A percentile compares a stretch with the other conserved stretches of the same genome.
Conservation (phyloP, 495 filamentous ascomycete genomes). For the Margaritispora aquatica region DNA sequence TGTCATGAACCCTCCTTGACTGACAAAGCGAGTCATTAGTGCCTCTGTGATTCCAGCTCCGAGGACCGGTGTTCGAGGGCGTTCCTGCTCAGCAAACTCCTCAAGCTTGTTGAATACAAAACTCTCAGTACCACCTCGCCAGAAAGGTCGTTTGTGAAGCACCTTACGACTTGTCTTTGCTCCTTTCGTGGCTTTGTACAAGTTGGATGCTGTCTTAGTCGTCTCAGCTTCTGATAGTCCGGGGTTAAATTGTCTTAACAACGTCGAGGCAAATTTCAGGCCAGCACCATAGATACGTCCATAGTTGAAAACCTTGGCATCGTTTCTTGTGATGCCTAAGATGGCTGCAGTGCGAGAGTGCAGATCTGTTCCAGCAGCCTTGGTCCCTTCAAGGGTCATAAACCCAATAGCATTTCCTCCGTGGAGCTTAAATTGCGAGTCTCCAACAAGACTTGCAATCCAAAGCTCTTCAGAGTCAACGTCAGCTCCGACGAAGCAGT, state of each 20-base stretch:
- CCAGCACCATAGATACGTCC: conserved; percentile 97
- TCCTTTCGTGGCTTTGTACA: conserved; percentile 90
- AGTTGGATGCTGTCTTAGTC: conserved; percentile 61
- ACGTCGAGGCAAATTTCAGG: conserved; percentile 81
- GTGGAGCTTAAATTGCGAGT: conserved; percentile 88
- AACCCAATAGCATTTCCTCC: conserved; percentile 96
- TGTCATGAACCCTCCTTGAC: conserved; percentile 87
- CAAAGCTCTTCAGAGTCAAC: conserved; percentile 99
- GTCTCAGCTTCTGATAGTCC: conserved; percentile 70
- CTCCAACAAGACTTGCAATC: conserved; percentile 94
- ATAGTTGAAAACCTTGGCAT: conserved; percentile 98
- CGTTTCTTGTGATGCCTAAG: conserved; percentile 85
- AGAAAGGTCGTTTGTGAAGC: conserved; percentile 72
- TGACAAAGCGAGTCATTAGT: conserved; percentile 78
- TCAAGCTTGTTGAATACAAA: conserved; percentile 98
- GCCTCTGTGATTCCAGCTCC: conserved; percentile 96
- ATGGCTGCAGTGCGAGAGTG: conserved; percentile 92
- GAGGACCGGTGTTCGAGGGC: conserved; percentile 86
- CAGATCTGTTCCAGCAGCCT: conserved; percentile 86
- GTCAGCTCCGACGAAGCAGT: conserved; percentile 92
- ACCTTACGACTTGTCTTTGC: conserved; percentile 61
- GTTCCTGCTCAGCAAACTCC: conserved; percentile 92
- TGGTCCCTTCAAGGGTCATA: conserved; percentile 97
- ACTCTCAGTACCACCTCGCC: conserved; percentile 93
- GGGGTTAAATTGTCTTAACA: conserved; percentile 92